These are phyloP conservation scores for Trichophyton schoenleinii DNA, from an alignment of 2,329 filamentous ascomycete species.

Conservation along the genomic window DNA sequence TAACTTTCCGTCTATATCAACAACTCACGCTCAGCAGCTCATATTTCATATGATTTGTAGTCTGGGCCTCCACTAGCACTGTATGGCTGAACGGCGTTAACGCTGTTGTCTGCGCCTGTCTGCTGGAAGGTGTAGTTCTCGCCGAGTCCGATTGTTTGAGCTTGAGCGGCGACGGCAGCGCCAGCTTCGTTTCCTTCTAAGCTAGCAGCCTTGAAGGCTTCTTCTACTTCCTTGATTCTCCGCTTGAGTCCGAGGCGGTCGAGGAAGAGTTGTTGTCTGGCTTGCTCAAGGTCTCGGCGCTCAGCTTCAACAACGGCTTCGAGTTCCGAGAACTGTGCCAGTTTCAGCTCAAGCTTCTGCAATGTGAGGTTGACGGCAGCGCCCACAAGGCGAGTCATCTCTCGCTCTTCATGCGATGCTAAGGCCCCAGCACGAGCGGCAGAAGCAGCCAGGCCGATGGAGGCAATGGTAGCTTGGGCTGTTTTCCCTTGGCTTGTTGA, in stretches of 20 bases:
- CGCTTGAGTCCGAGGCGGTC: conserved; percentile 84
- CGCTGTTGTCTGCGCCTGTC: conserved; percentile 17
- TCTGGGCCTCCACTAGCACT: conserved; percentile 29
- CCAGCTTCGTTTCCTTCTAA: conserved; percentile 33
- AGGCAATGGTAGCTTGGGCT: conserved; percentile 33
- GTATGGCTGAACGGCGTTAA: conserved; percentile 27
- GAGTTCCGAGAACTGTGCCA: conserved; percentile 94
- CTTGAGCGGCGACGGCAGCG: conserved; percentile 25
- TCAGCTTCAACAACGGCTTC: conserved; percentile 85
- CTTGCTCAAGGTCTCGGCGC: conserved; percentile 80
- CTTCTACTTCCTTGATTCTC: conserved; percentile 71
- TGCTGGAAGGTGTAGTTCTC: conserved; percentile 31
- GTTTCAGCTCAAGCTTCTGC: conserved; percentile 88
- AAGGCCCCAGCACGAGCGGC: conserved; percentile 77
- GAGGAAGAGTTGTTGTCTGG: conserved; percentile 83
- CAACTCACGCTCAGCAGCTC: conserved; percentile 10
- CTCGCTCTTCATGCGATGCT: conserved; percentile 89
- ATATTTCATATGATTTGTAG: conserved; percentile 33
- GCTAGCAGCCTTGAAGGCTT: conserved; percentile 43
- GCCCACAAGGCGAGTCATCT: conserved; percentile 87
- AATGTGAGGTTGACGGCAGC: conserved; percentile 87
- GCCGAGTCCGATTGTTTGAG: conserved; percentile 24
- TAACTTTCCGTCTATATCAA: background rate
- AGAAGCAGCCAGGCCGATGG: conserved; percentile 68
- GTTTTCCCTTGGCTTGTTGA: conserved; percentile 37